Base-by-base conservation (phyloP, 2,329 filamentous ascomycete species). In the Mariannaea sp. region DNA sequence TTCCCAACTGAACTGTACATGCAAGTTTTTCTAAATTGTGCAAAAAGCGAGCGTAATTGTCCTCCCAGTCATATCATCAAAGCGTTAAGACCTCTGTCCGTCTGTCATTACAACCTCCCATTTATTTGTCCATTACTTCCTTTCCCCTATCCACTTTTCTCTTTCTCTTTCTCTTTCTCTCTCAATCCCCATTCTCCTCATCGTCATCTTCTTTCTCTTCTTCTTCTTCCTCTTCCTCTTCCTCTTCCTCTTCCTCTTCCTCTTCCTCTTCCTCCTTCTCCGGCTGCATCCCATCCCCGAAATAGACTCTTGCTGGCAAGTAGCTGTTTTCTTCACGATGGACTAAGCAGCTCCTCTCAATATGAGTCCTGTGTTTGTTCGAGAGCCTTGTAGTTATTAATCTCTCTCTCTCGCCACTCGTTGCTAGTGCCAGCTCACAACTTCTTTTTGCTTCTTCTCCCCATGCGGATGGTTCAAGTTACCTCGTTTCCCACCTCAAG, bases 21-120 rank as follows among this genome's bases (percentile, higher is more conserved):
- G 55, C 55, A 59, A 49, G 19, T 22, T 39, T 50, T 48, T 45
- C 63, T 53, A 62, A 64, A 64, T n/a, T n/a, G n/a, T n/a, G 45
- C 58, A 57, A 24, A 24, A 49, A 65, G 53, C 57, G 58, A 62
- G 59, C 40, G 52, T 65, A 58, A 59, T 49, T 62, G 64, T 65
- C 55, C 56, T 43, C 43, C 47, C 24, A 56, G 38, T 54, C 60
- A 51, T 52, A 50, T 65, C 62, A 58, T 65, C 53, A 64, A 36
- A 46, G 46, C 59, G 48, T 59, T 24, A 51, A 30, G n/a, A 49
- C 30, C 32, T 41, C n/a, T 39, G 13, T 19, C 29, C 39, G 35
- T 49, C 49, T 29, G 39, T 42, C 44, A 56, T 54, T 53, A 60
- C 51, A 54, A 19, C 45, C 16, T 39, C 32, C 19, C 43, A 17